Evolutionary conservation across 2,329 filamentous ascomycete genomes (phyloP).

Genomic region (Fusarium ramigenum): DNA sequence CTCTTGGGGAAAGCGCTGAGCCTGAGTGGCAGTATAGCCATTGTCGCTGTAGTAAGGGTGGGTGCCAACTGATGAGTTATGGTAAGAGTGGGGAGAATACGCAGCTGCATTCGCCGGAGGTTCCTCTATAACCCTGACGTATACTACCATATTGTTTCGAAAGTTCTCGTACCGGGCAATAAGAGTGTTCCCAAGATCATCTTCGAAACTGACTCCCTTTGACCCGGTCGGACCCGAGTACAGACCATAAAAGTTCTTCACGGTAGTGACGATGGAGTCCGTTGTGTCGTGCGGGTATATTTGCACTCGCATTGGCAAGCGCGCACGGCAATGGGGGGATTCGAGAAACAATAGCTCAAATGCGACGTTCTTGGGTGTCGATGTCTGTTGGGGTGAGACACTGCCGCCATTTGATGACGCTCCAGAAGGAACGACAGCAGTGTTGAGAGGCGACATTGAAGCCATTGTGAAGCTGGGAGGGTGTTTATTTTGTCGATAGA

Average conservation of each 20-base stretch:
- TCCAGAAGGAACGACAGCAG: slow-evolving; percentile 45
- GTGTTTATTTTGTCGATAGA: slow-evolving; percentile 41
- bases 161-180: slow-evolving; percentile 98
- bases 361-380: slow-evolving; percentile 76
- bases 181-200: slow-evolving; percentile 85
- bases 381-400: slow-evolving; percentile 57
- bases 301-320: slow-evolving; percentile 85
- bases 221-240: slow-evolving; percentile 77
- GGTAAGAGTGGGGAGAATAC: slow-evolving; percentile 63
- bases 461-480: slow-evolving; percentile 52
- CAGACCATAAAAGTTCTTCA: slow-evolving; percentile 98
- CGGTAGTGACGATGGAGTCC: slow-evolving; percentile 96
- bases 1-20: slow-evolving; percentile 65
- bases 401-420: slow-evolving; percentile 54
- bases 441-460: slow-evolving; percentile 57
- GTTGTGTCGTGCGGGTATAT: slow-evolving; percentile 97
- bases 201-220: slow-evolving; percentile 94
- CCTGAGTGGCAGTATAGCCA: slow-evolving; percentile 56
- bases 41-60: slow-evolving; percentile 66
- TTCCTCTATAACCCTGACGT: slow-evolving; percentile 83
- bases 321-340: slow-evolving; percentile 74
- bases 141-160: slow-evolving; percentile 88
- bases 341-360: slow-evolving; percentile 79
- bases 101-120: slow-evolving; percentile 55
- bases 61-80: slow-evolving; percentile 61